Evolutionary conservation across 2,329 filamentous ascomycete species (phyloP).

Genomic region (Pyricularia pennisetigena): DNA sequence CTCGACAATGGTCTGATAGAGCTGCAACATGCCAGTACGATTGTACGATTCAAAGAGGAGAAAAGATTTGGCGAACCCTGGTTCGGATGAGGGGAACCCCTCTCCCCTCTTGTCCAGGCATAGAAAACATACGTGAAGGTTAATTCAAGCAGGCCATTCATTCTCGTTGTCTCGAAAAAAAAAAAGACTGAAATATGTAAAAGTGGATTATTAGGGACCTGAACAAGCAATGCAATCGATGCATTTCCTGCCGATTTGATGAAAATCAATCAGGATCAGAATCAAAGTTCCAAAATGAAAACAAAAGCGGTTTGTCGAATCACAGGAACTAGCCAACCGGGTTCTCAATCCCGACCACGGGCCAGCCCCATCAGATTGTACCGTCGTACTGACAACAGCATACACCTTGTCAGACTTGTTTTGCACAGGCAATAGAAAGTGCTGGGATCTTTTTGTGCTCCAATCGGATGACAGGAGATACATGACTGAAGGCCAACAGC

Average conservation of each 20-base stretch:
- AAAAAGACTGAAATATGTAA: background rate
- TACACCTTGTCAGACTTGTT: background rate
- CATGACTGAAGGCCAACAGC: too few species aligned
- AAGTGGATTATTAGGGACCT: background rate
- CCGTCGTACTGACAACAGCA: background rate
- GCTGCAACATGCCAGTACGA: background rate
- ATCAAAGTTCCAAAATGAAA: background rate
- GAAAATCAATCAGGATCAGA: too few species aligned
- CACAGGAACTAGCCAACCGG: background rate
- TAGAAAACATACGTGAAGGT: background rate
- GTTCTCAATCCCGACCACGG: background rate
- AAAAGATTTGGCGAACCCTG: background rate
- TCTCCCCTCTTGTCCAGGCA: background rate
- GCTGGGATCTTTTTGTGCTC: background rate
- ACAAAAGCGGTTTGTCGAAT: background rate
- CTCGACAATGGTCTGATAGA: background rate
- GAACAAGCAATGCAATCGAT: background rate
- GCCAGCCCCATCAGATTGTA: too few species aligned
- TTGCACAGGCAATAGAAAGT: background rate
- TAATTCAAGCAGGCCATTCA: background rate
- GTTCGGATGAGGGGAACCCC: background rate
- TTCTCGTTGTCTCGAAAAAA: background rate
- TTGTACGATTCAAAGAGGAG: background rate
- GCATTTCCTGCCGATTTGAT: background rate
- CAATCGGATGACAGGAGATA: too few species aligned